Base-by-base conservation (phyloP, 305 asterid species). In the Rubia occidens region DNA sequence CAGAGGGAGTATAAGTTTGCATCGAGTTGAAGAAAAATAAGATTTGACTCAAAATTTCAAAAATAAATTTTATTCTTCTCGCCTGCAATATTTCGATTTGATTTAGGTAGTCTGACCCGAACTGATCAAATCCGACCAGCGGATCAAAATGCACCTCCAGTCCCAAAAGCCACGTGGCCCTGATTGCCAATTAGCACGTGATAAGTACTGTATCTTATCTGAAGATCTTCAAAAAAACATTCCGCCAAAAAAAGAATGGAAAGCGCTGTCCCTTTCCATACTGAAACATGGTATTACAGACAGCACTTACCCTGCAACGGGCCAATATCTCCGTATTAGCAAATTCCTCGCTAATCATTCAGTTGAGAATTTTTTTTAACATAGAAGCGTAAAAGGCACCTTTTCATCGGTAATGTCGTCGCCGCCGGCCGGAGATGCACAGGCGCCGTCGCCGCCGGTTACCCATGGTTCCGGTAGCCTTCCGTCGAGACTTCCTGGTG, bases 371-470 rank as follows among this genome's bases (percentile, higher is more conserved):
- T 1, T 1, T 32, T 32, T 2, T 2, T 3, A 24, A 59, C 24
- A 59, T n/a, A 56, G 35, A 56, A 56, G 62, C 32, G 32, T 14
- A 59, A 59, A 60, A 15, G 56, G 10, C 21, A 6, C 20, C n/a
- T 51, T 42, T 75, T 81, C 77, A 76, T 83, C 75, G 61, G 26
- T 17, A 44, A 88, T 87, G 96, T 77, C 93, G 75, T 70, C 78
- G 56, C 82, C 84, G 75, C 81, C 81, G 64, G 80, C 73, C 66
- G 85, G 64, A 21, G 76, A 58, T 70, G 79, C 77, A 66, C 64
- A 64, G 64, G 60, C 44, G 64, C 87, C 93, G 69, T 40, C 77
- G 32, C 51, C 74, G 15, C 62, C 66, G 37, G 76, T 60, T 66
- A 18, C 73, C 26, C 88, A 84, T 55, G 56, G 26, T 17, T 8